These are phyloP conservation scores for Paraconiothyrium sp. DNA, from an alignment of 2,329 filamentous ascomycete genomes.

Conservation along the genomic window DNA sequence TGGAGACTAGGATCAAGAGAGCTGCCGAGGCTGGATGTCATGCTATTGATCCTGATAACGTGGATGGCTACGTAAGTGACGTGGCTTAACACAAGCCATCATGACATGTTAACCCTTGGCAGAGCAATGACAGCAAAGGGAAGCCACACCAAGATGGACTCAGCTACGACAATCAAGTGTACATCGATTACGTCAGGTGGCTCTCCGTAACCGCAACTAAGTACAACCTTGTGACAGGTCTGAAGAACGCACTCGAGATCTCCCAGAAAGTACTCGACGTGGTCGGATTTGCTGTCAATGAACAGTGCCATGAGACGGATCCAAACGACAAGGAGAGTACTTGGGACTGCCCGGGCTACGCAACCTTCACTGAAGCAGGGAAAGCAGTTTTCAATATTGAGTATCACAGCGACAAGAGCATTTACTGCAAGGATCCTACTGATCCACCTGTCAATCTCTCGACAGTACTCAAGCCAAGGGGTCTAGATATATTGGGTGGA, in stretches of 20 bases:
- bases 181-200: conserved; percentile 68
- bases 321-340: conserved; percentile 41
- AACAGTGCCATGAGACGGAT: conserved; percentile 66
- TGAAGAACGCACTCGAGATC: conserved; percentile 73
- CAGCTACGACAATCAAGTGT: conserved; percentile 63
- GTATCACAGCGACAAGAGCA: conserved; percentile 17
- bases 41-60: conserved; percentile 75
- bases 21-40: conserved; percentile 70
- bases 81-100: neutral
- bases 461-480: conserved; percentile 26
- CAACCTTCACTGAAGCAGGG: conserved; percentile 63
- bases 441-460: conserved; percentile 27
- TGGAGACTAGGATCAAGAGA: conserved; percentile 66
- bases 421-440: conserved; percentile 57
- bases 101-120: neutral
- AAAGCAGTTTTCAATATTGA: conserved; percentile 79
- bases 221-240: conserved; percentile 66
- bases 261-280: conserved; percentile 53
- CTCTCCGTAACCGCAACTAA: conserved; percentile 60
- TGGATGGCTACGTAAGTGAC: conserved; percentile 67
- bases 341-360: conserved; percentile 52
- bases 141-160: conserved; percentile 65
- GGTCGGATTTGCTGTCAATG: conserved; percentile 73
- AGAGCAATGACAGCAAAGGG: conserved; percentile 17
- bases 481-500: conserved; percentile 27